Conservation (phyloP, 139 green algal species). For the Chlamydomonas sp. region DNA sequence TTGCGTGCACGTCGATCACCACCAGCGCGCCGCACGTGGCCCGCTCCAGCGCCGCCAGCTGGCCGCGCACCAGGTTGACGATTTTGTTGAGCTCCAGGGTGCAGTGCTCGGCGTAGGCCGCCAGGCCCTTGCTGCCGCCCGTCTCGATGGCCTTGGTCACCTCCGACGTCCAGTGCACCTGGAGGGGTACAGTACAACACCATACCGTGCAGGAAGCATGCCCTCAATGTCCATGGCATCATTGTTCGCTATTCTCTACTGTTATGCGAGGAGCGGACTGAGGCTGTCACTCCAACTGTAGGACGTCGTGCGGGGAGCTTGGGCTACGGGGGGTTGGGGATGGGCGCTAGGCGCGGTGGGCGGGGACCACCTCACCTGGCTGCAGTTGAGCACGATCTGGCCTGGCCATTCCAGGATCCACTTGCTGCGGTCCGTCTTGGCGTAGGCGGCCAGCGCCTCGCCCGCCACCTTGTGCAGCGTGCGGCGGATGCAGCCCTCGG, state of each 20-base stretch:
- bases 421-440: constrained; percentile 47
- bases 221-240: too few species aligned
- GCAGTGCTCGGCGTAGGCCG: constrained; percentile 70
- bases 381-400: constrained; percentile 79
- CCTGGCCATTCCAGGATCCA: constrained; percentile 84
- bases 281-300: too few species aligned
- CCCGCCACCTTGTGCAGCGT: constrained; percentile 72
- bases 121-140: constrained; percentile 69
- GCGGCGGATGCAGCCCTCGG: constrained; percentile 71
- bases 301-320: too few species aligned
- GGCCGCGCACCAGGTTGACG: constrained; percentile 65
- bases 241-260: too few species aligned
- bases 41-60: constrained; percentile 71
- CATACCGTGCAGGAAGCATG: too few species aligned
- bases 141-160: constrained; percentile 75
- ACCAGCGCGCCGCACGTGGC: constrained; percentile 72
- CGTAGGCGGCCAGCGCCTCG: constrained; percentile 68
- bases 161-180: constrained; percentile 84
- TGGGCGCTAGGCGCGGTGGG: too few species aligned
- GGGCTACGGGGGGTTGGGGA: too few species aligned
- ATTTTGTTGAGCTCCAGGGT: constrained; percentile 78
- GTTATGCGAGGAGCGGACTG: too few species aligned
- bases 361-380: constrained; percentile 57
- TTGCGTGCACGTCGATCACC: constrained; percentile 79
- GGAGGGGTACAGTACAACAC: background rate